Evolutionary conservation across 148 eudicot genomes (phyloP).

Genomic region (Heliosperma pusillum): DNA sequence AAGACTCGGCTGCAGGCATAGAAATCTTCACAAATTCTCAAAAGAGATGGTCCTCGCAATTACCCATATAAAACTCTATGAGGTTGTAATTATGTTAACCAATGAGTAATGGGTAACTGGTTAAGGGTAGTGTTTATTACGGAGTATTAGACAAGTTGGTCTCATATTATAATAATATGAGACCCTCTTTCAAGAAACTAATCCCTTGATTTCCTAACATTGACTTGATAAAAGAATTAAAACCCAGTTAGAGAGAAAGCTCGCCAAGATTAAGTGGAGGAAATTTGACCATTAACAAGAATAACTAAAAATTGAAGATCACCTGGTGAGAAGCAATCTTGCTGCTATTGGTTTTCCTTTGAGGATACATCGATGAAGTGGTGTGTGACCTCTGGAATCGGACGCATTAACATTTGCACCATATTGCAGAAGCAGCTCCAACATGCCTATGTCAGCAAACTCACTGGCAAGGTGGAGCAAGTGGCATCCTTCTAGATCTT

Average conservation of each 20-base stretch:
- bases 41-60: neutral
- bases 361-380: slow-evolving; percentile 80
- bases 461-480: slow-evolving; percentile 95
- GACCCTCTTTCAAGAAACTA: neutral
- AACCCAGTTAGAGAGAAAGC: neutral
- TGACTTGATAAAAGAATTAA: neutral
- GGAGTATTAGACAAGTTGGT: neutral
- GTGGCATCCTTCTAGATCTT: slow-evolving; percentile 73
- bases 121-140: neutral
- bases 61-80: too few species aligned
- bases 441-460: slow-evolving; percentile 89
- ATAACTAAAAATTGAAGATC: slow-evolving; percentile 7
- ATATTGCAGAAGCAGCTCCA: slow-evolving; percentile 91
- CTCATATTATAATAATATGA: neutral
- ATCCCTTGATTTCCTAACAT: neutral
- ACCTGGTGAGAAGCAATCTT: slow-evolving; percentile 83
- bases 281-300: neutral
- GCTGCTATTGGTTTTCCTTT: slow-evolving; percentile 61
- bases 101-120: neutral
- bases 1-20: neutral
- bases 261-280: neutral
- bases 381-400: slow-evolving; percentile 67
- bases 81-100: too few species aligned
- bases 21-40: neutral
- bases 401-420: slow-evolving; percentile 79